phyloP scores from a whole-genome alignment of 306 rosid genomes.

The Vachellia collinsii region DNA sequence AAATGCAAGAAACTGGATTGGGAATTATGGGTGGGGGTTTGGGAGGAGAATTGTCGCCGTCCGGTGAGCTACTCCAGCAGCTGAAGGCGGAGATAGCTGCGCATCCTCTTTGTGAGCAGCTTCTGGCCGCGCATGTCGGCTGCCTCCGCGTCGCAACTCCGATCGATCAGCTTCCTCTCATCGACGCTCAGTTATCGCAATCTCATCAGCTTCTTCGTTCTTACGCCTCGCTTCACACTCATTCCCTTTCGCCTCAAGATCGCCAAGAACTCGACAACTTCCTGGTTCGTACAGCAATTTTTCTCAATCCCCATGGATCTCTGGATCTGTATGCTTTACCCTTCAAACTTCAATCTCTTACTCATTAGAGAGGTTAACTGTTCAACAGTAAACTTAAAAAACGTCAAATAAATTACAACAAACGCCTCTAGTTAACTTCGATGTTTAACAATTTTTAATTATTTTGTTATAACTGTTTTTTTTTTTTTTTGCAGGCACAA shows the following conservation, averaged over 20 bases:
- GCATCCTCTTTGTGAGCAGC: conserved; percentile 88
- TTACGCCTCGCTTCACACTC: conserved; percentile 64
- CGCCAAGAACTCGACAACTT: conserved; percentile 96
- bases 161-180: conserved; percentile 86
- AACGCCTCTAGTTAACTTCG: too few species aligned
- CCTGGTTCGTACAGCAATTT: too few species aligned
- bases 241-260: conserved; percentile 69
- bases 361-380: too few species aligned
- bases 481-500: too few species aligned
- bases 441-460: too few species aligned
- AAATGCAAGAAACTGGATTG: conserved; percentile 79
- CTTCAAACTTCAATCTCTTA: too few species aligned
- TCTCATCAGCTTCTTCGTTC: conserved; percentile 84
- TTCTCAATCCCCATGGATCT: too few species aligned
- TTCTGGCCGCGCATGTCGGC: conserved; percentile 78
- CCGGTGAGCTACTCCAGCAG: conserved; percentile 53
- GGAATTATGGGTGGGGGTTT: conserved; percentile 41
- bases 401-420: too few species aligned
- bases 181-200: conserved; percentile 86
- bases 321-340: too few species aligned
- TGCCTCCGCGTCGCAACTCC: conserved; percentile 97
- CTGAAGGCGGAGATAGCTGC: conserved; percentile 90
- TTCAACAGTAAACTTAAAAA: too few species aligned
- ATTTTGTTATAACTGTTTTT: too few species aligned
- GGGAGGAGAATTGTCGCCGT: conserved; percentile 21